These are phyloP conservation scores for Lolium rigidum DNA, from an alignment of 176 grass and related monocot genomes.

Conservation along the genomic window DNA sequence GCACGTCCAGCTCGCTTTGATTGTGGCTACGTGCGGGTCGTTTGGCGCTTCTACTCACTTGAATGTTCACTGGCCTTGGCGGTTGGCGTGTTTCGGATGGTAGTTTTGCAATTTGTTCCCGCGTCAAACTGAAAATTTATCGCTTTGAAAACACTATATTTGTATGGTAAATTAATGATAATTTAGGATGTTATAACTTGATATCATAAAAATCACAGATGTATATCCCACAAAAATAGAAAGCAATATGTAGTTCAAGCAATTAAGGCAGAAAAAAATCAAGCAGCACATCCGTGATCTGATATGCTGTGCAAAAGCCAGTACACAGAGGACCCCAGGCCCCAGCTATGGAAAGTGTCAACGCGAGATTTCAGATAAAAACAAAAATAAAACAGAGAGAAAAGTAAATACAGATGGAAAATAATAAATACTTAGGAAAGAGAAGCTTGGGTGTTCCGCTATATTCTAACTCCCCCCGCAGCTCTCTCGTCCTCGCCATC, in stretches of 20 bases:
- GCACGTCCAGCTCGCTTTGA: too few relatives aligned
- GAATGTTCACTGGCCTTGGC: neutral
- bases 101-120: neutral
- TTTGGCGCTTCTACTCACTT: neutral
- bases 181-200: neutral
- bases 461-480: slow-evolving; percentile 62
- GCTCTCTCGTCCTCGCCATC: slow-evolving; percentile 42
- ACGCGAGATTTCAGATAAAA: neutral
- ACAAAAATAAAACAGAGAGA: slow-evolving; percentile 3
- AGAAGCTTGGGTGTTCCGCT: slow-evolving; percentile 37
- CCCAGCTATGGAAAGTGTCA: slow-evolving; percentile 45
- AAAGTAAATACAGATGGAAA: neutral
- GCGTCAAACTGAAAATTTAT: too few relatives aligned
- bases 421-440: slow-evolving; percentile 39
- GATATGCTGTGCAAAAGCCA: slow-evolving; percentile 35
- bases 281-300: slow-evolving; percentile 33
- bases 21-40: neutral
- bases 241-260: slow-evolving; percentile 36
- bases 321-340: slow-evolving; percentile 4
- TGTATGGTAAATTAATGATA: neutral
- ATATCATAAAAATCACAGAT: neutral
- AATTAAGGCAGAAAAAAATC: slow-evolving; percentile 41
- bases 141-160: neutral
- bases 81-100: neutral
- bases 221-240: slow-evolving; percentile 38